A percentile compares a stretch with the other conserved stretches of the same genome.
Conservation (phyloP, 768 basidiomycete genomes). For the Fomitopsis serialis region DNA sequence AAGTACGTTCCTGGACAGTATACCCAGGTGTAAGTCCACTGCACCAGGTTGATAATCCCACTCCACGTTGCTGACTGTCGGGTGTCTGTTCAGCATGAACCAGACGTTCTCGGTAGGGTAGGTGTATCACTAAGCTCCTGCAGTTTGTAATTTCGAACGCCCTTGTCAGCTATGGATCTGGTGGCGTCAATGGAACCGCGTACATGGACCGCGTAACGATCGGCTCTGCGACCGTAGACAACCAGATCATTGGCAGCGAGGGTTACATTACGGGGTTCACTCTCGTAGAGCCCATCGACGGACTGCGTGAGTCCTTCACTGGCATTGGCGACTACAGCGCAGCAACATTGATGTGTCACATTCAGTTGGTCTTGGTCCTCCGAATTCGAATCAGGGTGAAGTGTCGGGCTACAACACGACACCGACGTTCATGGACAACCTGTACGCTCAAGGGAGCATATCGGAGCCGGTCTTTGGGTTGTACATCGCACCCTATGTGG, state of each 20-base stretch:
- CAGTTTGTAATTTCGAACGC: background rate
- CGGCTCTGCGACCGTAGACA: background rate
- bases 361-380: slow-evolving; percentile 1
- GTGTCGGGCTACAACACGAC: slow-evolving; percentile 1
- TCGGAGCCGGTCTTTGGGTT: background rate
- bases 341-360: background rate
- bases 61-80: background rate
- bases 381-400: background rate
- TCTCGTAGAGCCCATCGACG: background rate
- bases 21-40: background rate
- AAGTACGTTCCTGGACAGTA: slow-evolving; percentile 5
- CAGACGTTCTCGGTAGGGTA: slow-evolving; percentile 1
- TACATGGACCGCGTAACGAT: slow-evolving; percentile 3
- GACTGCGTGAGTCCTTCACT: background rate
- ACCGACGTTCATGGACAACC: slow-evolving; percentile 1
- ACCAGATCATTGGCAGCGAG: background rate
- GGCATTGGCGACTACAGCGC: background rate
- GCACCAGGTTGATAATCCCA: background rate
- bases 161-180: background rate
- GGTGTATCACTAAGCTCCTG: background rate
- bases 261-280: background rate
- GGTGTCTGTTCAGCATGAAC: background rate
- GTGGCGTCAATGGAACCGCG: slow-evolving; percentile 4
- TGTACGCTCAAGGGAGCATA: background rate
- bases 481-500: background rate